A percentile compares a stretch with the other conserved stretches of the same genome.
Conservation (phyloP, 2,329 filamentous ascomycete species). For the Xylaria sp. region DNA sequence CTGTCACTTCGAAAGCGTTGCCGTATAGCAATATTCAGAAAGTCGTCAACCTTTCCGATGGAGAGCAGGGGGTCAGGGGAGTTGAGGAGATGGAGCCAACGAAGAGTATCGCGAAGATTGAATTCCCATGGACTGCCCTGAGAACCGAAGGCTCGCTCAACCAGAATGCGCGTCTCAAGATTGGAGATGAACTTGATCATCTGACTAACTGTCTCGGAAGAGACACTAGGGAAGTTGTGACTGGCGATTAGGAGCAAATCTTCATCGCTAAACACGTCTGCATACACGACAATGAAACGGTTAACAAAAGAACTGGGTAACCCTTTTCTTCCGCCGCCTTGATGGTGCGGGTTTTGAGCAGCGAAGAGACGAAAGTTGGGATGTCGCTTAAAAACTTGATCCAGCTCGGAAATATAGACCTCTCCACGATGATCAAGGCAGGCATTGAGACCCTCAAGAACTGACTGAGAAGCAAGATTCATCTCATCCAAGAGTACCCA, state of each 20-base stretch:
- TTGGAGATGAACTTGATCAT: slow-evolving; percentile 83
- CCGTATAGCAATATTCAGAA: slow-evolving; percentile 83
- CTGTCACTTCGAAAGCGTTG: slow-evolving; percentile 82
- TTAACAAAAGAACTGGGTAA: slow-evolving; percentile 97
- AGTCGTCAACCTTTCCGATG: slow-evolving; percentile 72
- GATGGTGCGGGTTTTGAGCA: slow-evolving; percentile 96
- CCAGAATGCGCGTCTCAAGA: slow-evolving; percentile 77
- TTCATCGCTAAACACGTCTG: slow-evolving; percentile 83
- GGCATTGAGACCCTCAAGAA: slow-evolving; percentile 94
- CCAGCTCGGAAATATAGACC: slow-evolving; percentile 93
- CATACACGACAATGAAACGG: slow-evolving; percentile 97
- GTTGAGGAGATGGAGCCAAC: slow-evolving; percentile 82
- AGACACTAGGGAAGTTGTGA: slow-evolving; percentile 76
- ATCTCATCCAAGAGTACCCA: slow-evolving; percentile 99
- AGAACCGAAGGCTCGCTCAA: slow-evolving; percentile 66
- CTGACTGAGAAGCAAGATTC: slow-evolving; percentile 97
- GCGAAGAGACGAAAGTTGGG: slow-evolving; percentile 94
- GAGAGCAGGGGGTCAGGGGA: slow-evolving; percentile 69
- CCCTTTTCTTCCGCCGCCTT: slow-evolving; percentile 94
- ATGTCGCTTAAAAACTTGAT: slow-evolving; percentile 92
- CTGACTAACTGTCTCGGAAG: slow-evolving; percentile 66
- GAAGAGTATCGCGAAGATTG: slow-evolving; percentile 87
- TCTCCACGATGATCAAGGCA: slow-evolving; percentile 96
- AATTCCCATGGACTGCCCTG: slow-evolving; percentile 92
- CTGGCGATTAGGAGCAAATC: slow-evolving; percentile 86